Evolutionary conservation across 441 rosid genomes (phyloP), one percentile per base, ranked within the genome.

Genomic region (Euphorbia schlechtendalii): DNA sequence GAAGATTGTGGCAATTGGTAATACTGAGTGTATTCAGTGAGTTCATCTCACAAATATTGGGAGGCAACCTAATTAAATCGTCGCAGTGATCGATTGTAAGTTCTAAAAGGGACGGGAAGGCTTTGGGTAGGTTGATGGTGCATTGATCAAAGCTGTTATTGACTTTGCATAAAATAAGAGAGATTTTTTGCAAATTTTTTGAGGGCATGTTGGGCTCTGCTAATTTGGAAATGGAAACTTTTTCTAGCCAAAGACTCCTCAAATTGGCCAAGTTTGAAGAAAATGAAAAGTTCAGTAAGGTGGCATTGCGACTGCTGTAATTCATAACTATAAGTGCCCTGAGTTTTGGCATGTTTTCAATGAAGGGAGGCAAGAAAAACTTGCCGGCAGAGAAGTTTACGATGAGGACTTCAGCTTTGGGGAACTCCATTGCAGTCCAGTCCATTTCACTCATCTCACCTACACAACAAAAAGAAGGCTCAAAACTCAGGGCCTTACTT

Each of bases 221-320:
- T 41, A 84, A 73, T 8, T 76, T 82, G 61, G 90, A 80, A 54
- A 84, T 76, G 4, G 79, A 81, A 22, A 86, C 87, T 59, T 79
- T 89, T 73, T 92, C 96, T 22, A 92, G 88, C 95, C 95, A 92
- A 20, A 89, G 84, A 75, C 91, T 92, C 56, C 83, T 81, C 61
- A 92, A 61, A 56, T 79, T 80, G 51, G 64, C 61, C 73, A 83
- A 70, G 75, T 73, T 76, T 54, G 84, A 69, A 66, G 84, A 82
- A 22, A 81, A 77, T 1, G 86, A 80, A 59, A 81, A 78, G 79
- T 89, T 89, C 5, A 56, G 45, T 17, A 89, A 83, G 32, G 70
- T 75, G n/a, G 93, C 85, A 32, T 71, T 83, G 28, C 72, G 68
- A 13, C 81, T 61, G 64, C 92, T 71, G 58, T 82, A 68, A 76